A percentile compares a stretch with the other conserved stretches of the same genome.
These are phyloP conservation scores for Fusarium tuaranense DNA, from an alignment of 2,329 filamentous ascomycete species.

Conservation along the genomic window DNA sequence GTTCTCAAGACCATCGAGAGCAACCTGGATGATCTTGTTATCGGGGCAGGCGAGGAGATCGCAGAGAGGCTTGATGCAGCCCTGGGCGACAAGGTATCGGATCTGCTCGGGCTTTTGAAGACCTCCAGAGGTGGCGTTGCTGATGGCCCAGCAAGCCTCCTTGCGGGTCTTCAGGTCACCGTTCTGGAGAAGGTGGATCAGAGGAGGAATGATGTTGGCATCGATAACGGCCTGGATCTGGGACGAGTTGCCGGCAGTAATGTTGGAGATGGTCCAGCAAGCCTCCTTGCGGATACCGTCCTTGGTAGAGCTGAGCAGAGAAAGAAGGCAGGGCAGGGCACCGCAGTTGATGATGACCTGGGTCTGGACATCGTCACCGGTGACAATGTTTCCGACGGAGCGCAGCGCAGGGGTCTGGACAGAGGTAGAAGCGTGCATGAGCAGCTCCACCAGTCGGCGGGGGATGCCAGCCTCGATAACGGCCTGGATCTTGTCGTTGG, in stretches of 20 bases:
- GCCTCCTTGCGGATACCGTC: constrained; percentile 99
- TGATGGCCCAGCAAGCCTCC: constrained; percentile 99
- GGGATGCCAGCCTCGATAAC: constrained; percentile 99
- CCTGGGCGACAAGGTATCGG: constrained; percentile 90
- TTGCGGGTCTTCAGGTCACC: constrained; percentile 99
- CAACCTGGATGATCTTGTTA: constrained; percentile 99
- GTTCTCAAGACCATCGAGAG: constrained; percentile 97
- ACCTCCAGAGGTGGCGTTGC: constrained; percentile 96
- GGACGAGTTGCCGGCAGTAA: constrained; percentile 96
- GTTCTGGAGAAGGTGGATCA: constrained; percentile 96
- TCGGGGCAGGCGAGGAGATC: constrained; percentile 96
- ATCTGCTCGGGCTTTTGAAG: constrained; percentile 99
- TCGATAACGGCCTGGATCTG: constrained; percentile 98
- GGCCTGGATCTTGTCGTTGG: constrained; percentile 99
- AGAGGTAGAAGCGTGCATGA: constrained; percentile 98
- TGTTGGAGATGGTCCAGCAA: constrained; percentile 99
- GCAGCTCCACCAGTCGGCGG: constrained; percentile 92
- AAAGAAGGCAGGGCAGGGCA: constrained; percentile 89
- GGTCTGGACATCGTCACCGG: constrained; percentile 97
- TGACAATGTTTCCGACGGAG: constrained; percentile 98
- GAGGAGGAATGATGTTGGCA: constrained; percentile 93
- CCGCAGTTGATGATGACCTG: constrained; percentile 99
- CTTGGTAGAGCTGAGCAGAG: constrained; percentile 95
- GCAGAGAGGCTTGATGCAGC: constrained; percentile 97
- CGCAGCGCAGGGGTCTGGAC: constrained; percentile 97